These are phyloP conservation scores for Colletotrichum tropicicola DNA, from an alignment of 2,329 filamentous ascomycete species.

Conservation along the genomic window DNA sequence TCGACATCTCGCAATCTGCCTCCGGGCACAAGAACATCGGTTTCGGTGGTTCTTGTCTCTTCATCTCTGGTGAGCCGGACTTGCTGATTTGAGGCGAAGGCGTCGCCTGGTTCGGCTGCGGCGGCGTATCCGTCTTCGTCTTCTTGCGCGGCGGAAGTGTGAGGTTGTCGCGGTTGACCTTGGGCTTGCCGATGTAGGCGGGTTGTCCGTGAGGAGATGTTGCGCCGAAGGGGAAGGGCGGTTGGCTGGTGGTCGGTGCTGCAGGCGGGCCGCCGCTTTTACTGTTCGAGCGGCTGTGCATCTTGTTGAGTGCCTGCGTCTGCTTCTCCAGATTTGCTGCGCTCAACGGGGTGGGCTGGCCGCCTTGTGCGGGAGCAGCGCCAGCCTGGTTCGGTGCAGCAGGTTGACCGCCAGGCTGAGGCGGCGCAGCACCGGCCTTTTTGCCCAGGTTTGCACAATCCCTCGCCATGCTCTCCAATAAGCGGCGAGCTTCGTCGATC, in stretches of 20 bases:
- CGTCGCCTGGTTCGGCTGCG: slow-evolving; percentile 49
- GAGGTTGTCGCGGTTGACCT: slow-evolving; percentile 62
- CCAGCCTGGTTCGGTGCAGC: slow-evolving; percentile 37
- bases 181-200: slow-evolving; percentile 60
- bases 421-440: slow-evolving; percentile 27
- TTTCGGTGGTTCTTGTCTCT: slow-evolving; percentile 47
- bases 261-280: slow-evolving; percentile 61
- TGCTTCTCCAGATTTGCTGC: slow-evolving; percentile 62
- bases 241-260: slow-evolving; percentile 65
- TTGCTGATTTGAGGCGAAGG: slow-evolving; percentile 60
- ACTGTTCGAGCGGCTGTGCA: slow-evolving; percentile 53
- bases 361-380: slow-evolving; percentile 4
- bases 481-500: slow-evolving; percentile 55
- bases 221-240: slow-evolving; percentile 64
- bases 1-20: slow-evolving; percentile 60
- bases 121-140: slow-evolving; percentile 55
- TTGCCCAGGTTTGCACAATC: slow-evolving; percentile 49
- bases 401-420: slow-evolving; percentile 15
- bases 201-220: slow-evolving; percentile 69
- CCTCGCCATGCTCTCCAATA: slow-evolving; percentile 62
- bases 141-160: slow-evolving; percentile 67
- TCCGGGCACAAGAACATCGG: slow-evolving; percentile 62
- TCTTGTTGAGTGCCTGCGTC: slow-evolving; percentile 56
- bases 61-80: slow-evolving; percentile 55
- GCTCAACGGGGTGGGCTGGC: slow-evolving; percentile 45